Base-by-base conservation (phyloP, 2,329 filamentous ascomycete species). In the Simplicillium sp. region DNA sequence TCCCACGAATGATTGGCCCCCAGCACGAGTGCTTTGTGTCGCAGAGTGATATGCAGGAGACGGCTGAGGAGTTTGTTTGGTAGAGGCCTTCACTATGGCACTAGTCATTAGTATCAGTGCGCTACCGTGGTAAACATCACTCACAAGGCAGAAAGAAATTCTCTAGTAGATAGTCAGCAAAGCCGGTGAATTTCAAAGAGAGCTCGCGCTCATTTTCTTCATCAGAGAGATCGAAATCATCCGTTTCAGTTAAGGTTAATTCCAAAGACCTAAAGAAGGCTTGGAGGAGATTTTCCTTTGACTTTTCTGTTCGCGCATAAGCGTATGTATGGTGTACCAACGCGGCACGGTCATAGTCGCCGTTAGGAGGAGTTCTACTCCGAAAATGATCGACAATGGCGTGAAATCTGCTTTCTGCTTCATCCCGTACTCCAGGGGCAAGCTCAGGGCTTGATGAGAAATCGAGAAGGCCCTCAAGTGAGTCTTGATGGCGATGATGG, bases 131-230 rank as follows among this genome's bases (percentile, higher is more conserved):
- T 17, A 17, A 11, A 38, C 40, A 40, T n/a, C 25, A 34, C 36
- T 3, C 36, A 46, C 44, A 33, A 35, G 44, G 44, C 16, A 44
- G 33, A 36, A 44, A 46, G 36, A 46, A 41, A 32, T 43, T 43
- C 15, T 46, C 16, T n/a, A 44, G 13, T 12, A 46, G 35, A 33
- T 41, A 39, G 29, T 46, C 44, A 8, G 44, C 44, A 29, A 44
- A 46, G 16, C 44, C 41, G 28, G 32, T 13, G 29, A 40, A 29
- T 11, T 29, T 25, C 11, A 12, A 12, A n/a, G 14, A 40, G 12
- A 28, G 39, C 11, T 17, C 18, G 12, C 34, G n/a, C 20, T 31
- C 18, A 8, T 12, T 13, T 15, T 44, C 37, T 15, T 29, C 28
- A 17, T 25, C 16, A 12, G 20, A 33, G 13, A 36, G 38, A 40